Base-by-base conservation (phyloP, 495 filamentous ascomycete species). In the Neurospora discreta region DNA sequence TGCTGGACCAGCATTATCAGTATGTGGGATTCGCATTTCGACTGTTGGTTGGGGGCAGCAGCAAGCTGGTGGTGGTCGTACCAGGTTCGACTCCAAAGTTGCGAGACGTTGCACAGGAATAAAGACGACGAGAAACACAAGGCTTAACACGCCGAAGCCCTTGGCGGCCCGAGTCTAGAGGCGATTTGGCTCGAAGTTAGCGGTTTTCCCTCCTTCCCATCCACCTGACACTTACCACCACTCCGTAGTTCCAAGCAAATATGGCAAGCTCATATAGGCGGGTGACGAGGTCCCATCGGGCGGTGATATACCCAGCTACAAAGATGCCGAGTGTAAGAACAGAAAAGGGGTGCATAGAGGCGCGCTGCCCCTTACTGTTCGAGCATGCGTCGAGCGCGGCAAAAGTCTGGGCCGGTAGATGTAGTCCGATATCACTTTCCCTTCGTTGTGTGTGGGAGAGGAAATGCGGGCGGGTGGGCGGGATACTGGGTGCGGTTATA, bases 171-270 rank as follows among this genome's bases (percentile, higher is more conserved):
- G 84, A 71, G 78, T 73, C 84, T 85, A 76, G 42, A 70, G 23
- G 39, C 33, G 40, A n/a, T 20, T 18, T 33, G 13, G 26, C 5
- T 18, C 0, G 5, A 33, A 26, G 26, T 65, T 65, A 65, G 52
- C 52, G 23, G 4, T 20, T 18, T n/a, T 5, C 30, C 39, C n/a
- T 46, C 7, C 7, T 20, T 30, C 2, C 26, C 52, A 33, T 23
- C 11, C 15, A 18, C 33, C 26, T 33, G 52, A 20, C 71, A 84
- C 93, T 82, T 84, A 97, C 95, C 78, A 99, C 92, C 77, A 99
- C 95, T 78, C 94, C 94, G 92, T 97, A 93, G 81, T 97, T 92
- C 94, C 93, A 97, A 75, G 96, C 95, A 80, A 98, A 99, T 70
- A 95, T 92, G 70, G 93, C 92, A 76, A 99, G 87, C 81, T 98